Evolutionary conservation across 108 stramenopile species (phyloP), one percentile per base, ranked within the genome.

Genomic region (Nitzschia putrida): DNA sequence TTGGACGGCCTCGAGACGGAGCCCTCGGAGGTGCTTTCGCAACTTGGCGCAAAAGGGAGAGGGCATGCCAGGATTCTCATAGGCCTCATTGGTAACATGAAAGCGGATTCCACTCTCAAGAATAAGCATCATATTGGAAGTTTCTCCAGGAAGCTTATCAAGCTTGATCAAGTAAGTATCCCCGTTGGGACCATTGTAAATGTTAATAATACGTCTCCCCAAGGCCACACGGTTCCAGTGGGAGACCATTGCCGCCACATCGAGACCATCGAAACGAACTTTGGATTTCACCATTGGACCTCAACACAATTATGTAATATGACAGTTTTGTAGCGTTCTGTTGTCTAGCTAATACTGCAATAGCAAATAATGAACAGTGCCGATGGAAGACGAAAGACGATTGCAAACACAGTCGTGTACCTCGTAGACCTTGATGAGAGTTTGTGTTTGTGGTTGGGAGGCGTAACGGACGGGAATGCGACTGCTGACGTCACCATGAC

Each of bases 61-160:
- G 1, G 96, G 97, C 84, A 94, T 88, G 10, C 74, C 71, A 24
- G 76, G 69, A 60, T 55, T 76, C 10, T 59, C 60, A 25, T 52
- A 45, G 9, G 71, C 58, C 69, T 77, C 82, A 52, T 58, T 72
- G 12, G 92, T 95, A 50, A 92, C 74, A 70, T 99, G 97, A 73
- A 99, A 97, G 14, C 98, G 88, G 12, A 97, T 88, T n/a, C 98
- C 98, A 38, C 85, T 85, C 72, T 99, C 97, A 41, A 98, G 63
- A 34, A 98, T 51, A 8, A 99, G 71, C 64, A 93, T 65, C 63
- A 82, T 64, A 38, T 74, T 66, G 43, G 57, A 74, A 44, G 25
- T 71, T 63, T 16, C 8, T 41, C 22, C 56, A 60, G 57, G 55
- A 14, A 71, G 79, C 72, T 83, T 82, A 12, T 88, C 92, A 51